phyloP scores from a whole-genome alignment of 495 filamentous ascomycete species.

The Collariella sp. region DNA sequence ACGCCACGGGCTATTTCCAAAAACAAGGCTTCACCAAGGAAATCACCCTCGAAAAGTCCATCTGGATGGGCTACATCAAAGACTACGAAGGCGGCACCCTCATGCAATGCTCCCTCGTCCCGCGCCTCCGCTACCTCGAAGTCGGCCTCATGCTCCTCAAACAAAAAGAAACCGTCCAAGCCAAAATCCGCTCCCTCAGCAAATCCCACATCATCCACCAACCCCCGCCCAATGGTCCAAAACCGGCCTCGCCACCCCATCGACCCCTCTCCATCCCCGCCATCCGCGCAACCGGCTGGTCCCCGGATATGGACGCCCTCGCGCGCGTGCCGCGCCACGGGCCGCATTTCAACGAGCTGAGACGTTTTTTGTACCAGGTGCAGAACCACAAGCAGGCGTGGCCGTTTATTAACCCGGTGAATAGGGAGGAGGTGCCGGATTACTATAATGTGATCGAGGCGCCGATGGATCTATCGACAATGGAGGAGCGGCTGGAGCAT shows the following conservation, averaged over 20 bases:
- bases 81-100: conserved; percentile 97
- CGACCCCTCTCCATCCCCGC: conserved; percentile 66
- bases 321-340: conserved; percentile 87
- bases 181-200: conserved; percentile 85
- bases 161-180: conserved; percentile 84
- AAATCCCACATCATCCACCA: conserved; percentile 76
- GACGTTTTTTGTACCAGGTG: conserved; percentile 85
- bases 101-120: conserved; percentile 97
- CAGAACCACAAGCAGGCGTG: conserved; percentile 85
- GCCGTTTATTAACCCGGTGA: conserved; percentile 89
- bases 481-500: conserved; percentile 84
- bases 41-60: conserved; percentile 74
- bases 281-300: conserved; percentile 85
- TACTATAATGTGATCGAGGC: conserved; percentile 94
- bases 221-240: conserved; percentile 72
- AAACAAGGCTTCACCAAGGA: conserved; percentile 98
- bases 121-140: conserved; percentile 84
- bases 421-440: conserved; percentile 84
- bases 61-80: conserved; percentile 99
- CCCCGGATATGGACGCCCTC: conserved; percentile 87
- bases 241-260: conserved; percentile 46
- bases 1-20: conserved; percentile 96
- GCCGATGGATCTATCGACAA: conserved; percentile 89
- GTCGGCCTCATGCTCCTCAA: conserved; percentile 83
- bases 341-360: conserved; percentile 81